Evolutionary conservation across 2,329 filamentous ascomycete genomes (phyloP), one percentile per base, ranked within the genome.

Genomic region (Lecanicillium sp.): DNA sequence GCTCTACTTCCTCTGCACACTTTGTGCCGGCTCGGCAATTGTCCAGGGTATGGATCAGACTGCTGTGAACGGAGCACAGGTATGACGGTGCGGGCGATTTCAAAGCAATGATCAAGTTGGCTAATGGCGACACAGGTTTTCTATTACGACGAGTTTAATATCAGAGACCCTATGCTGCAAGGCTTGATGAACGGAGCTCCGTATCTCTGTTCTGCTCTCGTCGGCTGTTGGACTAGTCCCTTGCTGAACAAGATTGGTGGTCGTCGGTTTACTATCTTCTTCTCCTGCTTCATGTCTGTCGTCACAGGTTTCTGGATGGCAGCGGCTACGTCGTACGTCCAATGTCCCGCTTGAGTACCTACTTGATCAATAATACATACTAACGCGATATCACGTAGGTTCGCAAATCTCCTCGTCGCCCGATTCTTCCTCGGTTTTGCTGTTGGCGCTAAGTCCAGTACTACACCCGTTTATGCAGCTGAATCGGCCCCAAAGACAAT

Each of bases 31-130:
- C 0, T 59, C 55, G 11, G 79, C 79, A 15, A 76, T 77, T 11
- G 78, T 82, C 1, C 78, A 81, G 48, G 79, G 79, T 46, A 79
- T 80, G 72, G 76, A 81, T 50, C 74, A 81, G 53, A 78, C 76
- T 0, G 77, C 79, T 3, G 75, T 79, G 34, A 79, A 80, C 43
- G 77, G 77, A 28, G 77, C 76, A 3, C 77, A 81, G 46, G 66
- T 78, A 29, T 31, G 8, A 29, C 13, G 8, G 12, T 5, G 11
- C 8, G 31, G 9, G 6, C 17, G 11, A 6, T 40, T 17, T 5
- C 13, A 3, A 29, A 20, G 17, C 6, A 15, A 8, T 13, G 11
- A 17, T 17, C 42, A 69, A 69, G 10, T 70, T 71, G 19, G 12
- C 10, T 14, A 2, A 7, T 9, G 17, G 12, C 15, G 2, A 11